Base-by-base conservation (phyloP, 2,329 filamentous ascomycete genomes). In the Boeremia lycopersici region DNA sequence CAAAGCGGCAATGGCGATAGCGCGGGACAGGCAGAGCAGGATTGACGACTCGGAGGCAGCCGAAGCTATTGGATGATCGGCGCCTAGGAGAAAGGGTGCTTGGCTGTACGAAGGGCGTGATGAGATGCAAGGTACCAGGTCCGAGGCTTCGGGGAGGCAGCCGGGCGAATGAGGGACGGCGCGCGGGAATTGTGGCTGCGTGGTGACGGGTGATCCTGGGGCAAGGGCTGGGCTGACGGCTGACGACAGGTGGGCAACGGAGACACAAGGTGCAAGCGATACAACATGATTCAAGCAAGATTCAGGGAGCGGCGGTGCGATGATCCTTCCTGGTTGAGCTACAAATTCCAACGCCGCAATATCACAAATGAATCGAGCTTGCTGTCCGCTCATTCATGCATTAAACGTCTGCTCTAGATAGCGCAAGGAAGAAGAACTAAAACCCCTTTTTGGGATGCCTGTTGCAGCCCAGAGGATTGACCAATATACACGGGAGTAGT, bases 401-500 rank as follows among this genome's bases (percentile, higher is more conserved):
- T 50, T 57, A 53, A 57, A 54, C 26, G 25, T 57, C 46, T 47
- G 45, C 45, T 49, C n/a, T 44, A 45, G 33, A 17, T 33, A 49
- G 52, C 40, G 46, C 34, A 48, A 50, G 35, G 35, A 48, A 59
- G 34, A 43, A 56, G 49, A 44, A 47, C 28, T 9, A 36, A 48
- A 35, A 17, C 10, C 40, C 39, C 40, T 23, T 36, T 54, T 54
- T 49, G 40, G 35, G 35, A 28, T 49, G 45, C 52, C 40, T 29
- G 42, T 45, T 57, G 34, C 36, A 40, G 26, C 50, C 47, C 48
- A 50, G 36, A 54, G n/a, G 46, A 45, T 45, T 48, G 50, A 52
- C 34, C 53, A 61, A 59, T 64, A 42, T 64, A 63, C 60, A 63
- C 60, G 55, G 59, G 58, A 59, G 52, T 59, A 63, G 58, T 68